Conservation (phyloP, 148 eudicot species). For the Camellia sinensis region DNA sequence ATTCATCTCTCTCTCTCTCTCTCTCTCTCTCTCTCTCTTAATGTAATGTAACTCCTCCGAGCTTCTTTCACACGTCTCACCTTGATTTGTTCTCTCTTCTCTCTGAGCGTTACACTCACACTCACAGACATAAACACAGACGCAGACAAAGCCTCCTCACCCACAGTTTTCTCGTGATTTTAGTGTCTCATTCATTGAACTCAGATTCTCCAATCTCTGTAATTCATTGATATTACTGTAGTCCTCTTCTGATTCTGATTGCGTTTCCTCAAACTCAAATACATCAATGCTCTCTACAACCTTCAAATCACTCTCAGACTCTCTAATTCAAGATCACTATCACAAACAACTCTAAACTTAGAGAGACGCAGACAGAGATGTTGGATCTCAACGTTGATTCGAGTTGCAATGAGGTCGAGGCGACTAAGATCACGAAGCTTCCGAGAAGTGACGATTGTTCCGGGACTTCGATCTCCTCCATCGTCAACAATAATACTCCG, state of each 20-base stretch:
- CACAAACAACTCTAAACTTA: neutral
- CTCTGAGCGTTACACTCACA: neutral
- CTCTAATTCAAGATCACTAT: neutral
- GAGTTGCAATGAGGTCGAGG: neutral
- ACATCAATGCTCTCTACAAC: neutral
- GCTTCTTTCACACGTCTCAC: neutral
- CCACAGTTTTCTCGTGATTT: neutral
- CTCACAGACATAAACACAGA: neutral
- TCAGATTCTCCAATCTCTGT: neutral
- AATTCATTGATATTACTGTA: too few relatives aligned
- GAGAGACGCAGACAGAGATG: conserved; percentile 16
- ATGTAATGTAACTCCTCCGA: conserved; percentile 1
- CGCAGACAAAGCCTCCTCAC: too few relatives aligned
- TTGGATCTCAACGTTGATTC: conserved; percentile 54
- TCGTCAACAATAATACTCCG: conserved; percentile 30
- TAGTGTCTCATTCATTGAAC: neutral
- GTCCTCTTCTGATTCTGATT: neutral
- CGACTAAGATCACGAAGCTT: conserved; percentile 13
- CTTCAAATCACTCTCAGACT: too few relatives aligned
- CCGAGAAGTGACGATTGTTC: conserved; percentile 27
- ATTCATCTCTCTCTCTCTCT: neutral
- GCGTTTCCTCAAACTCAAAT: neutral
- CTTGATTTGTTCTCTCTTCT: neutral
- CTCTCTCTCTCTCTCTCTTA: conserved; percentile 5
- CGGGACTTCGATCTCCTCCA: conserved; percentile 48